Evolutionary conservation across 2,329 filamentous ascomycete species (phyloP).

Genomic region (Aspergillus piperis): DNA sequence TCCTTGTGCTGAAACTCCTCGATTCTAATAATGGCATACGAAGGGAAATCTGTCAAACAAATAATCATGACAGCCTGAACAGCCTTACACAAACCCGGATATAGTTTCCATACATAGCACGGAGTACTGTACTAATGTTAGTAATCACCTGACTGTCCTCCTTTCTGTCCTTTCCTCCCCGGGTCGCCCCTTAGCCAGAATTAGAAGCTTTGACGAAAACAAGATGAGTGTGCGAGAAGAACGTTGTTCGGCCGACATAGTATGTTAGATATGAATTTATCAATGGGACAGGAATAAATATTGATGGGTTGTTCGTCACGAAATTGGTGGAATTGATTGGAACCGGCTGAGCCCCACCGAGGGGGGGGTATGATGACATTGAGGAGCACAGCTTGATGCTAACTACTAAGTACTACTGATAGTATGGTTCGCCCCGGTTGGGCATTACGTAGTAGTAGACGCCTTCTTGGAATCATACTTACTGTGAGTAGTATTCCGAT

Average conservation of each 20-base stretch:
- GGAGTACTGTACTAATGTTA: neutral
- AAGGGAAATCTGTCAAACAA: neutral
- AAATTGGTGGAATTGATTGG: conserved; percentile 4
- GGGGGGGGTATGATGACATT: neutral
- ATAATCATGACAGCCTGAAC: neutral
- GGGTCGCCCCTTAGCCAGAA: neutral
- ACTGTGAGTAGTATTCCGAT: neutral
- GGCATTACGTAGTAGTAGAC: conserved; percentile 3
- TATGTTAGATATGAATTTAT: neutral
- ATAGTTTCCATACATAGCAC: neutral
- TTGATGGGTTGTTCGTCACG: neutral
- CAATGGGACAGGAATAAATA: neutral
- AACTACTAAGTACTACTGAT: neutral
- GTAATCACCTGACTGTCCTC: neutral
- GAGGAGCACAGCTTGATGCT: conserved; percentile 1
- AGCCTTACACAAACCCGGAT: neutral
- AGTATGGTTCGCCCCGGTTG: conserved; percentile 1
- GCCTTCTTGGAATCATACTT: neutral
- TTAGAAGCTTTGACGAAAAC: neutral
- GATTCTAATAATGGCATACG: neutral
- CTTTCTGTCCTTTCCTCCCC: neutral
- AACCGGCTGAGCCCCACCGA: neutral
- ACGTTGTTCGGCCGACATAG: neutral
- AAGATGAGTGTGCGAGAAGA: neutral
- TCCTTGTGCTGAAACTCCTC: neutral